Evolutionary conservation across 257 asterid species (phyloP).

Genomic region (Salvia miltiorrhiza): DNA sequence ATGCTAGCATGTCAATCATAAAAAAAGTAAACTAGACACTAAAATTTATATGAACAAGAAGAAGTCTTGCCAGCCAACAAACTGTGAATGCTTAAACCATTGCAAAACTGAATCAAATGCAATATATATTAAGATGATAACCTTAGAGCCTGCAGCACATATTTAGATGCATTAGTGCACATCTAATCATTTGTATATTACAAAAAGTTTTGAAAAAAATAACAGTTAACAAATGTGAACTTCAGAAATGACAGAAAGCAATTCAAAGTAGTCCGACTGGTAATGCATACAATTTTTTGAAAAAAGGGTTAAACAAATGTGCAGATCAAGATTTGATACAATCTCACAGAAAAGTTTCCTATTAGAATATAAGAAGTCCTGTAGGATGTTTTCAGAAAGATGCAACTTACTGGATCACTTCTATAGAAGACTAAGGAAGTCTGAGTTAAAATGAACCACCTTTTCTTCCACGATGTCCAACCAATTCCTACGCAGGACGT

Average conservation of each 20-base stretch:
- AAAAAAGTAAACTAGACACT: neutral
- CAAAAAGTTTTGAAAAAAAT: neutral
- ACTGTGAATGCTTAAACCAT: neutral
- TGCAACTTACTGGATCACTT: slow-evolving; percentile 88
- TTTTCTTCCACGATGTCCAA: slow-evolving; percentile 99
- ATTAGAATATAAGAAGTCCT: neutral
- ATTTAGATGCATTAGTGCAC: neutral
- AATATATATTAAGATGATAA: neutral
- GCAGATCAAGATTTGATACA: neutral
- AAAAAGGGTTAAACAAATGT: neutral
- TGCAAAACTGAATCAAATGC: neutral
- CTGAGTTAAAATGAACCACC: slow-evolving; percentile 96
- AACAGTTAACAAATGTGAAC: neutral
- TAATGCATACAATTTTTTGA: neutral
- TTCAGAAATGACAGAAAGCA: neutral
- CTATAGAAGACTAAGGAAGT: slow-evolving; percentile 98
- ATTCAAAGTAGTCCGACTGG: neutral
- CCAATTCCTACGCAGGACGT: slow-evolving; percentile 70
- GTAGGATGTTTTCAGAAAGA: neutral
- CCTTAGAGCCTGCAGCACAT: neutral
- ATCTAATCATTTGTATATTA: neutral
- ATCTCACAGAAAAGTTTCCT: neutral
- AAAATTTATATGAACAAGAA: neutral
- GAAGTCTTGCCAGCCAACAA: neutral
- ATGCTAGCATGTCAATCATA: neutral